phyloP scores from a whole-genome alignment of 208 protist genomes.

The Leptomonas seymouri region DNA sequence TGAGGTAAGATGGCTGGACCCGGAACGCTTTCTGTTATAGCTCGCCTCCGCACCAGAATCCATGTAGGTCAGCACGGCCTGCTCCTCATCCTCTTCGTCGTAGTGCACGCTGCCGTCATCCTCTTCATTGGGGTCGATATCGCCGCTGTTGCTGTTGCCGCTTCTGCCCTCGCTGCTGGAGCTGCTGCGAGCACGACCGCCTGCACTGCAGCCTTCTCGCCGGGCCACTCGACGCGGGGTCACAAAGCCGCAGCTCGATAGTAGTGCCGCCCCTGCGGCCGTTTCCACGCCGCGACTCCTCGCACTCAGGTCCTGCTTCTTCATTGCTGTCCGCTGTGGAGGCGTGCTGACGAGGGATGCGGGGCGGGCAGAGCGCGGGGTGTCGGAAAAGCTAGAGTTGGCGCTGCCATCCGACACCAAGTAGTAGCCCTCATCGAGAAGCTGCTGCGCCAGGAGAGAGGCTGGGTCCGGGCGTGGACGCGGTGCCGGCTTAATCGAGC shows the following conservation, averaged over 20 bases:
- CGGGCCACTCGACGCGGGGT: background rate
- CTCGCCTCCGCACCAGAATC: conserved; percentile 20
- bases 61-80: conserved; percentile 67
- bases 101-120: conserved; percentile 28
- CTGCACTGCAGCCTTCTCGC: background rate
- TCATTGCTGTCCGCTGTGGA: conserved; percentile 3
- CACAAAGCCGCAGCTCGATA: background rate
- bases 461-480: background rate
- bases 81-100: conserved; percentile 66
- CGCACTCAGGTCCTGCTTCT: conserved; percentile 17
- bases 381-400: conserved; percentile 70
- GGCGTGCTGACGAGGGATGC: conserved; percentile 16
- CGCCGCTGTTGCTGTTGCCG: background rate
- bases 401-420: conserved; percentile 28
- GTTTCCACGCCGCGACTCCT: background rate
- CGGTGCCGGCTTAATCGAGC: background rate
- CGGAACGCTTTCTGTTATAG: conserved; percentile 1
- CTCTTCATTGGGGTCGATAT: conserved; percentile 4
- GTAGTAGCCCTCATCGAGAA: conserved; percentile 36
- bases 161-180: background rate
- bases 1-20: conserved; percentile 4
- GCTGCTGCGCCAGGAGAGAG: conserved; percentile 20
- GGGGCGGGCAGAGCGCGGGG: conserved; percentile 22
- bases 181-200: background rate
- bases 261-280: background rate